Conservation (phyloP, 257 asterid species). For the Orobanche coerulescens region DNA sequence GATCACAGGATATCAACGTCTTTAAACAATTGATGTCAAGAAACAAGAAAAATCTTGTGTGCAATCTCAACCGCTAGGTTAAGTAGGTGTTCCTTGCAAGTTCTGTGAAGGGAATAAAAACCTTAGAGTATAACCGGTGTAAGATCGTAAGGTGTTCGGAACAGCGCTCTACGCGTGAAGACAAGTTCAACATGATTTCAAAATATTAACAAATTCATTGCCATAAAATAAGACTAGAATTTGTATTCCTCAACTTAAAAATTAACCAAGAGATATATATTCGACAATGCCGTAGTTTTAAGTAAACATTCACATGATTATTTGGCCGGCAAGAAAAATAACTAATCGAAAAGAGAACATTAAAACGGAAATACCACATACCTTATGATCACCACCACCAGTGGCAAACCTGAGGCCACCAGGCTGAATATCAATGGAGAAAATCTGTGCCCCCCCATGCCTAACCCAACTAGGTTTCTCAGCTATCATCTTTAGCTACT, state of each 20-base stretch:
- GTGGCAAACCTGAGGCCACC: conserved; percentile 97
- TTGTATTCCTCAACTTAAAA: neutral
- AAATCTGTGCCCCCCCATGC: conserved; percentile 84
- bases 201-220: neutral
- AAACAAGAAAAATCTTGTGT: too few species aligned
- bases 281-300: too few species aligned
- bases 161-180: too few species aligned
- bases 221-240: neutral
- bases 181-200: neutral
- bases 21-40: too few species aligned
- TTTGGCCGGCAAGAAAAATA: neutral
- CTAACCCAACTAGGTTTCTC: conserved; percentile 82
- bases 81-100: too few species aligned
- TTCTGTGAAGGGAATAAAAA: too few species aligned
- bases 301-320: too few species aligned
- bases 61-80: too few species aligned
- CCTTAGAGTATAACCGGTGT: too few species aligned
- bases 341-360: neutral
- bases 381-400: conserved; percentile 99
- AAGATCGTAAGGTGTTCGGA: too few species aligned
- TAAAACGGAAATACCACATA: conserved; percentile 12
- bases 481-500: conserved; percentile 62
- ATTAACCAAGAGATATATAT: too few species aligned
- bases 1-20: neutral
- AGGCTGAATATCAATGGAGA: conserved; percentile 95